Conservation (phyloP, 2,329 filamentous ascomycete species). For the Xylaria sp. region DNA sequence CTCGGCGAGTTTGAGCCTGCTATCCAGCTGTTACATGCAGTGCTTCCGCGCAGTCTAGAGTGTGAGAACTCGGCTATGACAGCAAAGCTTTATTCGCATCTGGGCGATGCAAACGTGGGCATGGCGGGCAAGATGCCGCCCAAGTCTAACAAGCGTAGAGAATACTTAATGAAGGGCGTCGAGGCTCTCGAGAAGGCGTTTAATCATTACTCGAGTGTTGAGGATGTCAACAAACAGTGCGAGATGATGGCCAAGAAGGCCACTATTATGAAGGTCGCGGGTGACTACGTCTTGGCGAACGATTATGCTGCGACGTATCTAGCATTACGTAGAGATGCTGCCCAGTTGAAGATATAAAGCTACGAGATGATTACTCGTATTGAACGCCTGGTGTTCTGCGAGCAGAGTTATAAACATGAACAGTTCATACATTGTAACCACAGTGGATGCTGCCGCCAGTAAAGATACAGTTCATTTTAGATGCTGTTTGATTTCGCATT, state of each 20-base stretch:
- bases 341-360: slow-evolving; percentile 33
- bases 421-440: slow-evolving; percentile 11
- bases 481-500: slow-evolving; percentile 6
- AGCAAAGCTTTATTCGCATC: slow-evolving; percentile 69
- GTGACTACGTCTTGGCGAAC: slow-evolving; percentile 67
- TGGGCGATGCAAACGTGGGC: slow-evolving; percentile 81
- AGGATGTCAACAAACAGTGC: slow-evolving; percentile 73
- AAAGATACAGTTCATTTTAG: slow-evolving; percentile 9
- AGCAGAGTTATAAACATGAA: slow-evolving; percentile 11
- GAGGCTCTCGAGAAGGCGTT: slow-evolving; percentile 68
- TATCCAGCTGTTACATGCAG: slow-evolving; percentile 65
- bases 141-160: slow-evolving; percentile 54
- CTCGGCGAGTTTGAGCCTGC: slow-evolving; percentile 74
- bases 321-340: slow-evolving; percentile 55
- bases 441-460: slow-evolving; percentile 2
- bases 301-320: slow-evolving; percentile 71
- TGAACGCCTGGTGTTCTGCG: slow-evolving; percentile 3
- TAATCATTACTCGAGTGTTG: slow-evolving; percentile 67
- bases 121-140: slow-evolving; percentile 63
- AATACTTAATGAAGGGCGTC: slow-evolving; percentile 63
- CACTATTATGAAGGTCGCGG: slow-evolving; percentile 72
- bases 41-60: slow-evolving; percentile 79
- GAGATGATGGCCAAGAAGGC: slow-evolving; percentile 85
- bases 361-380: background rate
- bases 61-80: slow-evolving; percentile 66